A percentile compares a stretch with the other conserved stretches of the same genome.
These are phyloP conservation scores for Agrostemma githago DNA, from an alignment of 148 eudicot genomes.

Conservation along the genomic window DNA sequence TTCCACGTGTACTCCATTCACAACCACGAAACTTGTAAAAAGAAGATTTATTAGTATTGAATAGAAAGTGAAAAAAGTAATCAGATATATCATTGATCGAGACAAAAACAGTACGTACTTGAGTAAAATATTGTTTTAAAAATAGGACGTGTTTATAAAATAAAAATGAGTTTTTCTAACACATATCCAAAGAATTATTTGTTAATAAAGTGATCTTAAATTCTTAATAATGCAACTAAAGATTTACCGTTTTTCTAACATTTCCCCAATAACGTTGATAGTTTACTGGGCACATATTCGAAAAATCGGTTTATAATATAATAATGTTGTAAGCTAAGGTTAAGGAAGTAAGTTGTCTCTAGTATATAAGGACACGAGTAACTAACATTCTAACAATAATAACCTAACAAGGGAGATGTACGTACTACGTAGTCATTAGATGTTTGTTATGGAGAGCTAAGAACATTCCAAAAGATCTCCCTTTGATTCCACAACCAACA, in stretches of 20 bases:
- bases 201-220: not conserved
- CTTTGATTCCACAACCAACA: not conserved
- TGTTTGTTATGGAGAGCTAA: slow-evolving; percentile 1
- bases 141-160: not conserved
- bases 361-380: not conserved
- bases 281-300: no score
- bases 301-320: no score
- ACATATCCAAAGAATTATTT: not conserved
- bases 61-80: no score
- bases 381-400: not conserved
- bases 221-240: no score
- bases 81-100: no score
- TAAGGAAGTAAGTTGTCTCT: not conserved
- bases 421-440: not conserved
- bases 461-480: not conserved
- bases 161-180: not conserved
- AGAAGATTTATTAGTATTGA: no score
- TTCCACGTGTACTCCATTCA: no score
- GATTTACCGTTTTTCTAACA: not conserved
- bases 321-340: not conserved
- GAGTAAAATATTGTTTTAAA: no score
- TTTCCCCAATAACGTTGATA: no score
- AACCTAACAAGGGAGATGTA: slow-evolving; percentile 1
- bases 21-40: no score
- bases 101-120: not conserved